Conservation (phyloP, 2,329 filamentous ascomycete genomes). For the Xylaria multiplex region DNA sequence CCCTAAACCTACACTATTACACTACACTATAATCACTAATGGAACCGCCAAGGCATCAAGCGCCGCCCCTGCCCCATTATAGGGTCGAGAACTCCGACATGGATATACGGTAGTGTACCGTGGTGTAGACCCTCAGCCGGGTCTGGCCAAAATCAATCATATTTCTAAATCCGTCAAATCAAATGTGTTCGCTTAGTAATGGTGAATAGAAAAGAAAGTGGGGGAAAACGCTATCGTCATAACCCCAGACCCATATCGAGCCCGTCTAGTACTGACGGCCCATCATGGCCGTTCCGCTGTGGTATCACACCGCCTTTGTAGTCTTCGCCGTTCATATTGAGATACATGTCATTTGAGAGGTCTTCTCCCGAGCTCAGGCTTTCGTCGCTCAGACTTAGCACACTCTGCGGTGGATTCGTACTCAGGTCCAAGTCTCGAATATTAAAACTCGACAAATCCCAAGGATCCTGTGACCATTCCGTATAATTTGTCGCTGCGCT, state of each 20-base stretch:
- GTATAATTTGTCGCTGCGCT: conserved; percentile 52
- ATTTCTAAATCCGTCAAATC: conserved; percentile 9
- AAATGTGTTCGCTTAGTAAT: conserved; percentile 10
- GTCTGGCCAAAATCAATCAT: conserved; percentile 7
- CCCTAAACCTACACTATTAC: conserved; percentile 6
- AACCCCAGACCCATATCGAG: conserved; percentile 42
- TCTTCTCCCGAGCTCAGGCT: conserved; percentile 67
- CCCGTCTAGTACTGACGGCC: conserved; percentile 42
- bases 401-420: conserved; percentile 60
- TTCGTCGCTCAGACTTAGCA: conserved; percentile 67
- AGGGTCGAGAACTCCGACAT: conserved; percentile 7
- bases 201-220: background rate
- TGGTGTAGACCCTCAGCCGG: conserved; percentile 8
- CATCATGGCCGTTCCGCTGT: conserved; percentile 41
- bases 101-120: conserved; percentile 18
- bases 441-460: conserved; percentile 63
- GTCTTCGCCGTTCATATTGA: conserved; percentile 55
- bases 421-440: conserved; percentile 56
- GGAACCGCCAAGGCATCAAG: conserved; percentile 10
- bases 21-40: conserved; percentile 11
- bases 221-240: conserved; percentile 32
- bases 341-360: conserved; percentile 57
- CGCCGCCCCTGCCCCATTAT: background rate
- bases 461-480: conserved; percentile 67
- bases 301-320: conserved; percentile 46